Evolutionary conservation across 2,329 filamentous ascomycete species (phyloP).

Genomic region (Apiospora koreana): DNA sequence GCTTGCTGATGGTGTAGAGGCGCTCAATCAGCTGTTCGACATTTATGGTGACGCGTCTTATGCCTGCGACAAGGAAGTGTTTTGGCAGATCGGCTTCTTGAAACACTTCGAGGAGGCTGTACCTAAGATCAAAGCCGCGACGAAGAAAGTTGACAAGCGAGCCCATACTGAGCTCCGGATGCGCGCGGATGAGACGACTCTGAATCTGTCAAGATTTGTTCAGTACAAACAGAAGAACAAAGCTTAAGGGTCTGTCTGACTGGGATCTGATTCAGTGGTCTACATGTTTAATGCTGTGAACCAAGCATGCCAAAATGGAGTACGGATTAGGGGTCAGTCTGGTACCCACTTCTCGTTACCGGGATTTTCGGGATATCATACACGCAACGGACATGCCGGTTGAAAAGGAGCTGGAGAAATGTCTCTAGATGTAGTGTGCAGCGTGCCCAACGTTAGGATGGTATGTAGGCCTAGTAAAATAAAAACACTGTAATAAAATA

Average conservation of each 20-base stretch:
- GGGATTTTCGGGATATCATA: neutral
- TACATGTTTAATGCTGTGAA: neutral
- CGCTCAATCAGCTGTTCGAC: constrained; percentile 67
- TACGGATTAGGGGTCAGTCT: neutral
- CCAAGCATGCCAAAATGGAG: neutral
- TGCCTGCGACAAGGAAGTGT: constrained; percentile 61
- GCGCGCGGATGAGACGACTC: constrained; percentile 59
- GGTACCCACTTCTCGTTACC: neutral
- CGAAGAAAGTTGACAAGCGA: constrained; percentile 64
- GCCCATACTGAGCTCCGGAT: constrained; percentile 55
- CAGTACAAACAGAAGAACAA: constrained; percentile 64
- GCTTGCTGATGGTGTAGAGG: constrained; percentile 61
- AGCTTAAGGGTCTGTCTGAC: constrained; percentile 18
- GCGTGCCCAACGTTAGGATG: neutral
- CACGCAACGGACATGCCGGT: neutral
- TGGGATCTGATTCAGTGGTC: neutral
- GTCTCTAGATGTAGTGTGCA: neutral
- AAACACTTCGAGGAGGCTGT: constrained; percentile 56
- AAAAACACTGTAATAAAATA: neutral
- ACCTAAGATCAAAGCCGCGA: constrained; percentile 56
- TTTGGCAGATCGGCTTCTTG: constrained; percentile 63
- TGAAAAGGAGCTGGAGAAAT: neutral
- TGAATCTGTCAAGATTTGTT: constrained; percentile 64
- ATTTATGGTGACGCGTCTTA: constrained; percentile 64
- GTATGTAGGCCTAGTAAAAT: neutral